phyloP scores from a whole-genome alignment of 768 basidiomycete species.

The Leucosporidium scottii region DNA sequence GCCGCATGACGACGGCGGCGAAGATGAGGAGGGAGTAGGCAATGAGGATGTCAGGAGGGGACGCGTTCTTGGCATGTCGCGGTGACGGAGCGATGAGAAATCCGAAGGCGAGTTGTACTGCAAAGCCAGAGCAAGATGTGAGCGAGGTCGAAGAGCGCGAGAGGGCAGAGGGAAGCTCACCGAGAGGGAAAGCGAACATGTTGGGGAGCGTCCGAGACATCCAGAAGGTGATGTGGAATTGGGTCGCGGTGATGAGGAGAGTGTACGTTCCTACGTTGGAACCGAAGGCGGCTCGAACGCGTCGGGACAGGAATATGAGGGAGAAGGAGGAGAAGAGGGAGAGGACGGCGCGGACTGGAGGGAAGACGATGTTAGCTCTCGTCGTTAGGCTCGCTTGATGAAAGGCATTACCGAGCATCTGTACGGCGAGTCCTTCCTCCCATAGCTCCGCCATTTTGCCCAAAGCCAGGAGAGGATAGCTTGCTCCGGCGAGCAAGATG shows the following conservation, averaged over 20 bases:
- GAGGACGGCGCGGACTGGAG: constrained; percentile 64
- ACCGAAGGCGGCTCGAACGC: constrained; percentile 61
- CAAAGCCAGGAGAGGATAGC: constrained; percentile 50
- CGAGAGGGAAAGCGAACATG: constrained; percentile 76
- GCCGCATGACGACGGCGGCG: constrained; percentile 64
- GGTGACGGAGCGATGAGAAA: constrained; percentile 5
- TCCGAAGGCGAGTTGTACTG: constrained; percentile 33
- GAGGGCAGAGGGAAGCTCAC: constrained; percentile 44
- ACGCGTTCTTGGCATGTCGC: constrained; percentile 19
- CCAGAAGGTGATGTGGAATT: constrained; percentile 91
- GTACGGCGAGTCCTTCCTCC: constrained; percentile 58
- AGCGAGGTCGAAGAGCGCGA: neutral
- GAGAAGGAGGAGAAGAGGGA: constrained; percentile 58
- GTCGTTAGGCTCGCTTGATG: neutral
- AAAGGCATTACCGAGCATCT: constrained; percentile 56
- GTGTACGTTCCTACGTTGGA: constrained; percentile 54
- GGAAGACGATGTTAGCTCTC: neutral
- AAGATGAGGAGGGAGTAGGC: constrained; percentile 52
- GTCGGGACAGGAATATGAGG: constrained; percentile 58
- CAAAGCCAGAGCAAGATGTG: neutral
- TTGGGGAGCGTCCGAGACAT: constrained; percentile 90
- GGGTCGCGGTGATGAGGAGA: constrained; percentile 62
- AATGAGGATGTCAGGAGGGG: too few relatives aligned
- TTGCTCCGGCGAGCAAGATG: constrained; percentile 56
- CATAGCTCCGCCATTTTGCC: constrained; percentile 48